phyloP scores from a whole-genome alignment of 2,329 filamentous ascomycete species.

The Colletotrichum coccodes region DNA sequence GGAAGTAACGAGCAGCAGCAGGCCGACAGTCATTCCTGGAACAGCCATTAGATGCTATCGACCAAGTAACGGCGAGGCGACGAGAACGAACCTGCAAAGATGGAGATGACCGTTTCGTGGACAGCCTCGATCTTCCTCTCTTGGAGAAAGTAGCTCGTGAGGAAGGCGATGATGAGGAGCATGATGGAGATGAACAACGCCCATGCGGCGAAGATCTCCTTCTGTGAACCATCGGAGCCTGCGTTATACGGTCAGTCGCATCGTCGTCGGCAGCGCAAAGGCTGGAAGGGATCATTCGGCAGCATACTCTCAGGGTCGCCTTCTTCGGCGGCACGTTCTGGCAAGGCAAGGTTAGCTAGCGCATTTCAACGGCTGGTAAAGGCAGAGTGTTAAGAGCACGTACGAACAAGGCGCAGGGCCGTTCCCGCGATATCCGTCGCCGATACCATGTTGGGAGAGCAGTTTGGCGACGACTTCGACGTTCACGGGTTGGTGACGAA shows the following conservation, averaged over 20 bases:
- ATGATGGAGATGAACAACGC: conserved; percentile 96
- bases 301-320: conserved; percentile 30
- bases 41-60: conserved; percentile 5
- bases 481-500: conserved; percentile 29
- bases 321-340: conserved; percentile 30
- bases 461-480: neutral
- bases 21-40: conserved; percentile 91
- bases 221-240: conserved; percentile 60
- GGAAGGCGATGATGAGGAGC: conserved; percentile 92
- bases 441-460: conserved; percentile 16
- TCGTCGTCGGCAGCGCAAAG: conserved; percentile 1
- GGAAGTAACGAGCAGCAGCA: conserved; percentile 84
- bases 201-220: conserved; percentile 97
- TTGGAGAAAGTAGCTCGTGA: conserved; percentile 96
- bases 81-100: conserved; percentile 82
- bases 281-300: neutral
- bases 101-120: conserved; percentile 97
- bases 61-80: neutral
- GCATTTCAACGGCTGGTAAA: neutral
- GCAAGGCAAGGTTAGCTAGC: conserved; percentile 9
- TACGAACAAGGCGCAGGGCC: conserved; percentile 25
- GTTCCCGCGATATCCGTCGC: conserved; percentile 18
- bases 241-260: conserved; percentile 24
- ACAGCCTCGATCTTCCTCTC: conserved; percentile 97
- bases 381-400: neutral